Evolutionary conservation across 164 flowering plant species (phyloP).

Genomic region (Magnolia officinalis): DNA sequence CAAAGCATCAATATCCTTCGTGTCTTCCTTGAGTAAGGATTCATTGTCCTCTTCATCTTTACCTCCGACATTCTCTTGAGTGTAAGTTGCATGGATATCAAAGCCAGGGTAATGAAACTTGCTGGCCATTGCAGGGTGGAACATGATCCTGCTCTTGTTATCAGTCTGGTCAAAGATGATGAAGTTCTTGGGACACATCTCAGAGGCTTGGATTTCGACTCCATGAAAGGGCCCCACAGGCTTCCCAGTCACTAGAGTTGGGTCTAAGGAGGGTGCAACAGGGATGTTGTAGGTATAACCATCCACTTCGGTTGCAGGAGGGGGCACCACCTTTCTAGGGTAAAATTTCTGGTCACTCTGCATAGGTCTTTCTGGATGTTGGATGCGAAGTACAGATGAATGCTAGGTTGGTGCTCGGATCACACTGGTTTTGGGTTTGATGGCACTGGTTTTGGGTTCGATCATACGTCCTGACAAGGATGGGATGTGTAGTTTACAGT

Average conservation of each 20-base stretch:
- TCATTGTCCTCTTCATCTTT: conserved; percentile 17
- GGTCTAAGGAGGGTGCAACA: conserved; percentile 25
- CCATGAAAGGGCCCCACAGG: conserved; percentile 36
- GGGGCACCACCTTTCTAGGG: conserved; percentile 23
- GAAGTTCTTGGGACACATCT: conserved; percentile 63
- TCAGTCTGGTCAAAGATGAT: conserved; percentile 68
- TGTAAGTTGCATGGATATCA: conserved; percentile 21
- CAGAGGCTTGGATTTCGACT: conserved; percentile 56
- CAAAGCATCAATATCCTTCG: conserved; percentile 70
- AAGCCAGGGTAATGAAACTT: conserved; percentile 37
- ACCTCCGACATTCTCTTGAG: conserved; percentile 14
- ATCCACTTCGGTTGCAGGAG: conserved; percentile 34
- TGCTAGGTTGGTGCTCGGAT: conserved; percentile 4
- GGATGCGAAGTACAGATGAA: conserved; percentile 7
- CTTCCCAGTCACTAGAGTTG: conserved; percentile 27
- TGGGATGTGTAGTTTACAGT: conserved; percentile 14
- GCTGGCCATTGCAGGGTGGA: conserved; percentile 50
- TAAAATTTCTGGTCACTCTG: conserved; percentile 37
- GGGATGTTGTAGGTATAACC: conserved; percentile 27
- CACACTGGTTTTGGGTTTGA: conserved; percentile 4
- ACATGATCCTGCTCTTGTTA: conserved; percentile 57
- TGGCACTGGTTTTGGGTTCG: background rate
- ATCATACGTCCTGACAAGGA: background rate
- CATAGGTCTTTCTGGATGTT: conserved; percentile 24
- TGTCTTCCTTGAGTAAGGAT: conserved; percentile 50